Evolutionary conservation across 2,329 filamentous ascomycete species (phyloP), one percentile per base, ranked within the genome.

Genomic region (Canariomyces notabilis): DNA sequence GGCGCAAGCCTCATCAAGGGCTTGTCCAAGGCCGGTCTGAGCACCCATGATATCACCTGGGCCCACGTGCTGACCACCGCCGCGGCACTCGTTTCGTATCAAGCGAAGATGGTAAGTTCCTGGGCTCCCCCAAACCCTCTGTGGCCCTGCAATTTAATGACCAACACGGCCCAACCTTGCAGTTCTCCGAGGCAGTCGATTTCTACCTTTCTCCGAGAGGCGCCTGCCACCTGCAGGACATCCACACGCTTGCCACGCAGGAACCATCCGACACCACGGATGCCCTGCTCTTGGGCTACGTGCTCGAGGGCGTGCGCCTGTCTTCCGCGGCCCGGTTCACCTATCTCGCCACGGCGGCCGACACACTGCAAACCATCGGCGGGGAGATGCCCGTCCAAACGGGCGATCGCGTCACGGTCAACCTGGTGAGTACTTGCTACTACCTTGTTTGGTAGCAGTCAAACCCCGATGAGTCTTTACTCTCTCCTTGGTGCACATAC

Each of bases 181-280:
- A 82, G 73, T 88, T 89, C 60, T 79, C 83, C 1, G 83, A 87
- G 67, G 74, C 84, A 2, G 70, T 89, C 15, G 85, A 89, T 60
- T 89, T 79, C 66, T 89, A 85, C 60, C 73, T 89, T 5, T 76
- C 77, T 0, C 68, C 74, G 2, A 66, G 76, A 23, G 77, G 79
- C 55, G 65, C 70, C 44, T 55, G 68, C 11, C 71, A 88, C 57
- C 64, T 85, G 1, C 69, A 76, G 0, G 77, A 81, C 35, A 73
- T 90, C 44, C 74, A 83, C 54, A 67, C 68, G 15, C 68, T 85
- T 14, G 79, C 87, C 21, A 67, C 72, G 26, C 61, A 74, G 32
- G 71, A 79, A 4, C 69, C 74, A 0, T 68, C 69, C 1, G 72
- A 77, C 11, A 77, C 82, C 52, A 76, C 74, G 0, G 83, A 89